Base-by-base conservation (phyloP, 2,329 filamentous ascomycete genomes). In the Dactylellina drechsleri region DNA sequence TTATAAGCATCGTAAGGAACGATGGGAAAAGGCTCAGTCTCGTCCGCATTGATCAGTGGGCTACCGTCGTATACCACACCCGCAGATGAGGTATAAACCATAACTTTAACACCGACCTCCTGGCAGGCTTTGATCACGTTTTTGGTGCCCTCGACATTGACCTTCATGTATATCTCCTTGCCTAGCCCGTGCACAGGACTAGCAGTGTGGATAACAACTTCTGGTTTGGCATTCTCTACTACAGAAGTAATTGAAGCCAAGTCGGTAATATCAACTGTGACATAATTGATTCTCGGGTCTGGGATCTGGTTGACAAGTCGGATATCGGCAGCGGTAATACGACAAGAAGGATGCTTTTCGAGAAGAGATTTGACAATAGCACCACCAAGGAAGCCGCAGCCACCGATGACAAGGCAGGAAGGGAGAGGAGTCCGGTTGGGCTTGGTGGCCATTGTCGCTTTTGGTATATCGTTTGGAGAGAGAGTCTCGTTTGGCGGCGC, bases 201-300 rank as follows among this genome's bases (percentile, higher is more conserved):
- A 18, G 94, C 95, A 1, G 93, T 96, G 83, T 99, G 94, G 80
- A 98, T 90, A 60, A 99, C 92, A 13, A 96, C 87, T 80, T 93
- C 89, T 18, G 94, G 93, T 79, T 86, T 87, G 65, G 89, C 85
- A 77, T 88, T 84, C 36, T 85, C 82, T 79, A 98, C 89, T 52
- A 92, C 83, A 43, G 85, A 84, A 47, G 86, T 81, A 77, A 95
- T 85, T 76, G 85, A 85, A 65, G 85, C 84, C 16, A 83, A 80
- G 77, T 91, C 88, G 65, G 91, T 93, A 81, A 95, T 92, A 82
- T 94, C 91, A 81, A 88, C 91, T 78, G 92, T 89, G 81, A 88
- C 86, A 84, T 95, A 95, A 61, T 85, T 82, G 59, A 90, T 86
- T 53, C 86, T 85, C 62, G 87, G 82, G 13, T 85, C 81, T 20